Conservation (phyloP, 345 rosid species). For the Anacardium occidentale region DNA sequence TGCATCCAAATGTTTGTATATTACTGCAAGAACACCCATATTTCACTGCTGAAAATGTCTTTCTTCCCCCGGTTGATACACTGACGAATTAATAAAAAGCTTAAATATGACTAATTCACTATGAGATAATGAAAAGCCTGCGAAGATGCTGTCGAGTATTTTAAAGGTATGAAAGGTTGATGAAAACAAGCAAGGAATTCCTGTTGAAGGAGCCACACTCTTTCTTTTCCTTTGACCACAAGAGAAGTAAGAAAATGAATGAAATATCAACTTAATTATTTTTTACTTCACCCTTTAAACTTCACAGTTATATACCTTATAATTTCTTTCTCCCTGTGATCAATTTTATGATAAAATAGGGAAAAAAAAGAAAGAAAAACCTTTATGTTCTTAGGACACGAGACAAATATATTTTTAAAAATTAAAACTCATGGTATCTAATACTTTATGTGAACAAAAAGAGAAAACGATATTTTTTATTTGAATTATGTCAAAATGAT, state of each 20-base stretch:
- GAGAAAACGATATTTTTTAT: too few species aligned
- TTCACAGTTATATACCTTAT: slow-evolving; percentile 22
- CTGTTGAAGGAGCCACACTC: neutral
- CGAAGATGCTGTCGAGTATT: neutral
- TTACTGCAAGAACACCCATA: slow-evolving; percentile 56
- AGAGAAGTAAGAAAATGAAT: slow-evolving; percentile 9
- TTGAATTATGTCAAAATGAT: too few species aligned
- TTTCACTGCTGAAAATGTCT: neutral
- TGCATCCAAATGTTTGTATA: slow-evolving; percentile 63
- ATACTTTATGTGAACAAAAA: too few species aligned
- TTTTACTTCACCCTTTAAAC: neutral
- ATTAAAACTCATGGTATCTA: neutral
- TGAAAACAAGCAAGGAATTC: slow-evolving; percentile 18
- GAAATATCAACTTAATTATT: neutral
- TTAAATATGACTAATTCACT: neutral
- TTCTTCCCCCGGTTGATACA: neutral
- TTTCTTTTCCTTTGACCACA: slow-evolving; percentile 21
- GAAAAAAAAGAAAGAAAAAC: neutral
- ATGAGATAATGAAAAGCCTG: neutral
- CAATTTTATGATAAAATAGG: neutral
- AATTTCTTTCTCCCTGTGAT: neutral
- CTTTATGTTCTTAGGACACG: too few species aligned
- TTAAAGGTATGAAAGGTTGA: neutral
- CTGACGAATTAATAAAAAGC: neutral
- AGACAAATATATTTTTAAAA: too few species aligned